A percentile compares a stretch with the other conserved stretches of the same genome.
Conservation (phyloP, 2,329 filamentous ascomycete genomes). For the Xenoacremonium recifei region DNA sequence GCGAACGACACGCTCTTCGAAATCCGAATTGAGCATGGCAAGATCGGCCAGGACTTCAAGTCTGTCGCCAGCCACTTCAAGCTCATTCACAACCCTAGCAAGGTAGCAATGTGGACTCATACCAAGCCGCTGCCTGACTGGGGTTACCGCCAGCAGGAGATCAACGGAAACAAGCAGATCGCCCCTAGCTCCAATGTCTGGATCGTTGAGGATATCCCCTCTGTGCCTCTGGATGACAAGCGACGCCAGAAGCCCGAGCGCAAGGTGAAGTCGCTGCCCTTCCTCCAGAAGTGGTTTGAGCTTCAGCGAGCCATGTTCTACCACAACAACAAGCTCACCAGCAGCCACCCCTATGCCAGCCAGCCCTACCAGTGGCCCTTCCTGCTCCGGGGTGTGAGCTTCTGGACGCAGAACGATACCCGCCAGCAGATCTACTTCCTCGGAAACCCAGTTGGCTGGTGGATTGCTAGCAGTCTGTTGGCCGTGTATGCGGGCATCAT, state of each 20-base stretch:
- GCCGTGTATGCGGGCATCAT: constrained; percentile 93
- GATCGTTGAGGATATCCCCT: constrained; percentile 90
- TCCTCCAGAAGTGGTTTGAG: constrained; percentile 93
- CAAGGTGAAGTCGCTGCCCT: constrained; percentile 80
- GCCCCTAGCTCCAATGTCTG: constrained; percentile 88
- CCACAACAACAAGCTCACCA: constrained; percentile 97
- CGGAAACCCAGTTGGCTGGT: constrained; percentile 96
- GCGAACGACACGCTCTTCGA: constrained; percentile 92
- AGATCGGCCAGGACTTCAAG: constrained; percentile 79
- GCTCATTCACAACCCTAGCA: constrained; percentile 88
- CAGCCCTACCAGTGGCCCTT: constrained; percentile 98
- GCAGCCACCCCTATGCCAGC: constrained; percentile 93
- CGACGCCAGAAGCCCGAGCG: constrained; percentile 75
- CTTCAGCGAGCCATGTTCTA: constrained; percentile 98
- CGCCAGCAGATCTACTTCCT: constrained; percentile 98
- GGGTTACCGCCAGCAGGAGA: constrained; percentile 96
- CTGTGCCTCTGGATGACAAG: constrained; percentile 66
- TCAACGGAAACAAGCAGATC: constrained; percentile 98
- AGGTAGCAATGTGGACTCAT: constrained; percentile 99
- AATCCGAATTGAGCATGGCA: constrained; percentile 84
- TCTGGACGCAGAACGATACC: constrained; percentile 97
- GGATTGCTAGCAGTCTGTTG: constrained; percentile 87
- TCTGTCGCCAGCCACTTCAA: constrained; percentile 93
- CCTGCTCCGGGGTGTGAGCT: constrained; percentile 92
- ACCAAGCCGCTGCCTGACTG: constrained; percentile 93